These are phyloP conservation scores for Aspergillus proliferans DNA, from an alignment of 2,329 filamentous ascomycete genomes.

Conservation along the genomic window DNA sequence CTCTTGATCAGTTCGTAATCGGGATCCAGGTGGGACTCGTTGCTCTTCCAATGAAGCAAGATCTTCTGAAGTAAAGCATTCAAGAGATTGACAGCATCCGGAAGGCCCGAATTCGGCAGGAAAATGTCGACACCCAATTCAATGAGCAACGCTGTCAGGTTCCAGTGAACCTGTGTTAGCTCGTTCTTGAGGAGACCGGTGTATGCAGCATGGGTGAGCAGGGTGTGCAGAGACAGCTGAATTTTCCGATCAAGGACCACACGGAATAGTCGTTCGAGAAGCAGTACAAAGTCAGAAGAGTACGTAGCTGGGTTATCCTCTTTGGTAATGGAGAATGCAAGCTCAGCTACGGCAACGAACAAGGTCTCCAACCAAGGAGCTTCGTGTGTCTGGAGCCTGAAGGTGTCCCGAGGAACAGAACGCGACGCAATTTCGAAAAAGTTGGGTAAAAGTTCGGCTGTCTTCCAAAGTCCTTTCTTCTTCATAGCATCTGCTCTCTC, in stretches of 20 bases:
- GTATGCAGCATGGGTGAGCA: slow-evolving; percentile 36
- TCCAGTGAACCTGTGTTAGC: slow-evolving; percentile 33
- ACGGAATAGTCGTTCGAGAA: slow-evolving; percentile 35
- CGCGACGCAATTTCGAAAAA: slow-evolving; percentile 43
- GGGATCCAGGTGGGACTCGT: slow-evolving; percentile 7
- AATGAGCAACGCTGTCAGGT: slow-evolving; percentile 35
- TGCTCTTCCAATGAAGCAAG: slow-evolving; percentile 25
- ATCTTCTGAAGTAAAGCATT: slow-evolving; percentile 32
- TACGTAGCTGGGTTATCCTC: slow-evolving; percentile 19
- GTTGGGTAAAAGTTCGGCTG: slow-evolving; percentile 31
- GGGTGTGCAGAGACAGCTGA: slow-evolving; percentile 34
- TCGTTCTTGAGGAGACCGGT: slow-evolving; percentile 33
- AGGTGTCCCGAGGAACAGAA: slow-evolving; percentile 39
- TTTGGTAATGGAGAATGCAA: slow-evolving; percentile 31
- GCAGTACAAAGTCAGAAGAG: slow-evolving; percentile 23
- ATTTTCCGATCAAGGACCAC: slow-evolving; percentile 34
- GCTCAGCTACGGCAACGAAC: slow-evolving; percentile 39
- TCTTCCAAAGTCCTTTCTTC: slow-evolving; percentile 20
- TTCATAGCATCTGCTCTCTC: not conserved
- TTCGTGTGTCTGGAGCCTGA: slow-evolving; percentile 40
- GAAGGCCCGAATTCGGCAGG: slow-evolving; percentile 38
- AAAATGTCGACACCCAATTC: slow-evolving; percentile 39
- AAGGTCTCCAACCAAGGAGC: slow-evolving; percentile 45
- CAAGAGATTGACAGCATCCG: slow-evolving; percentile 30
- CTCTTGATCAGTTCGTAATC: slow-evolving; percentile 31